Conservation (phyloP, 805 yeast genomes). For the Clavispora phyllophila region DNA sequence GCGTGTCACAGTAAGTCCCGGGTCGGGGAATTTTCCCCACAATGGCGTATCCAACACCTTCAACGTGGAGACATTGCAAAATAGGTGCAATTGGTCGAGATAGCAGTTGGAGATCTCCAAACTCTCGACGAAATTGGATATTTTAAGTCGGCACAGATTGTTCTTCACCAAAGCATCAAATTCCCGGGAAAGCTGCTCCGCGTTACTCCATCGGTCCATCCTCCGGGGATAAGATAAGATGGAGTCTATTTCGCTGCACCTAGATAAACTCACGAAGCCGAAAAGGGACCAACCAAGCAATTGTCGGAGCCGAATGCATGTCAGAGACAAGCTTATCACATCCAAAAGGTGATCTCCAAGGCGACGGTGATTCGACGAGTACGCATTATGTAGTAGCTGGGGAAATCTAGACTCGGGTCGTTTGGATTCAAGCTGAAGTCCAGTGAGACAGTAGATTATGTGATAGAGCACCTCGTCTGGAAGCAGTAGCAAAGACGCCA, state of each 20-base stretch:
- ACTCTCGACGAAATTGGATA: constrained; percentile 13
- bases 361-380: neutral
- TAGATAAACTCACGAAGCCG: constrained; percentile 19
- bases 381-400: neutral
- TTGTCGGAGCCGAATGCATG: constrained; percentile 20
- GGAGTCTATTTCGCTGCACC: constrained; percentile 25
- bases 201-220: constrained; percentile 18
- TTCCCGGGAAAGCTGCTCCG: constrained; percentile 13
- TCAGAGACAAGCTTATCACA: constrained; percentile 18
- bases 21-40: neutral
- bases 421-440: neutral
- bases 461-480: constrained; percentile 5
- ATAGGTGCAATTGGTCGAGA: constrained; percentile 13
- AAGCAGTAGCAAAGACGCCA: constrained; percentile 4
- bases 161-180: constrained; percentile 20
- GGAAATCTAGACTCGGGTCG: neutral
- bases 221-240: constrained; percentile 18
- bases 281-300: constrained; percentile 19
- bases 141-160: neutral
- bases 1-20: constrained; percentile 2
- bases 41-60: constrained; percentile 17
- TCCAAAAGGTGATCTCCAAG: neutral
- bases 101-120: constrained; percentile 21
- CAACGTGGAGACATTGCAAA: constrained; percentile 15
- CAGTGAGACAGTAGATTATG: neutral